A percentile compares a stretch with the other conserved stretches of the same genome.
Conservation (phyloP, 768 basidiomycete genomes). For the Cyclocybe cylindracea region DNA sequence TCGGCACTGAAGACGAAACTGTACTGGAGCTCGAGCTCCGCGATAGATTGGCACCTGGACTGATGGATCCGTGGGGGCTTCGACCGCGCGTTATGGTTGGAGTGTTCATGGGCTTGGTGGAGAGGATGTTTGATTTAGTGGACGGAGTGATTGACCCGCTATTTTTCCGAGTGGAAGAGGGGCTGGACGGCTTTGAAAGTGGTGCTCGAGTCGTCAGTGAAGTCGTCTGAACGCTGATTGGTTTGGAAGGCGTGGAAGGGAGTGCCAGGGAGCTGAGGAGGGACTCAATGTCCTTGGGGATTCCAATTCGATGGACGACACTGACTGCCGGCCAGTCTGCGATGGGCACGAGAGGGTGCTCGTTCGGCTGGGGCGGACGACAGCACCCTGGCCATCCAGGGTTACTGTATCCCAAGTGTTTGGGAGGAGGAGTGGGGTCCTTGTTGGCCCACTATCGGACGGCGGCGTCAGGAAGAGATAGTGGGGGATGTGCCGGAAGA, state of each 20-base stretch:
- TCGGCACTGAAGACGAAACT: constrained; percentile 47
- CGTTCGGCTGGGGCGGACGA: constrained; percentile 63
- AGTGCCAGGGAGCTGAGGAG: constrained; percentile 53
- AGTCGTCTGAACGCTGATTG: constrained; percentile 22
- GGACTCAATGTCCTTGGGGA: constrained; percentile 72
- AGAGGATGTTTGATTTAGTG: constrained; percentile 33
- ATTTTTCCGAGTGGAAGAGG: constrained; percentile 47
- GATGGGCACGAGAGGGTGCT: constrained; percentile 63
- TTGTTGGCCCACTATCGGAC: constrained; percentile 67
- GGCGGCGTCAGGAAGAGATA: constrained; percentile 24
- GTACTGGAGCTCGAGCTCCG: constrained; percentile 41
- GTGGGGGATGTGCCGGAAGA: constrained; percentile 15
- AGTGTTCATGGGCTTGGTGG: constrained; percentile 34
- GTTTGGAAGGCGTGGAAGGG: constrained; percentile 8
- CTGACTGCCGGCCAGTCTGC: constrained; percentile 84
- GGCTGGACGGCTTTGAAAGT: constrained; percentile 28
- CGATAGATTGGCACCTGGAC: constrained; percentile 38
- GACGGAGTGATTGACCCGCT: constrained; percentile 43
- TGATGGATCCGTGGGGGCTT: constrained; percentile 49
- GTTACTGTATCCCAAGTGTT: constrained; percentile 61
- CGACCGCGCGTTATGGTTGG: constrained; percentile 45
- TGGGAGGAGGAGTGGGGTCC: constrained; percentile 51
- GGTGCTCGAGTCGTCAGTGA: constrained; percentile 30
- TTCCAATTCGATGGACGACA: constrained; percentile 70
- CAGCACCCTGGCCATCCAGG: constrained; percentile 90